These are phyloP conservation scores for Solanum bukasovii DNA, from an alignment of 257 asterid genomes.

Conservation along the genomic window DNA sequence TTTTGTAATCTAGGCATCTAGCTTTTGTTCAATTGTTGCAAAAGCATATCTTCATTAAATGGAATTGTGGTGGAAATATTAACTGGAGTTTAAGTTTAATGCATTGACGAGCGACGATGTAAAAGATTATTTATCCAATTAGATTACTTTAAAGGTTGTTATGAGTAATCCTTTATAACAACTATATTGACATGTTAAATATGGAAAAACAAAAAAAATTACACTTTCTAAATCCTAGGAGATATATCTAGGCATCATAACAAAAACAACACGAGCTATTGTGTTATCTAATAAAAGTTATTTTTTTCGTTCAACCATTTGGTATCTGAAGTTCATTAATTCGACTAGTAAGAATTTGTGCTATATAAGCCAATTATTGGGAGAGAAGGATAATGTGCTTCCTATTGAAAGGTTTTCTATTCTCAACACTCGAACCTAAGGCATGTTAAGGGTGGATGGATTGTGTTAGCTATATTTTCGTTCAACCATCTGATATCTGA, in stretches of 20 bases:
- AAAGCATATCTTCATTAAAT: neutral
- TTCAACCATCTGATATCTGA: neutral
- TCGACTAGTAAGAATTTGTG: neutral
- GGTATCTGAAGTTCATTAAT: neutral
- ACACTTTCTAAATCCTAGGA: neutral
- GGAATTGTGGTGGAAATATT: neutral
- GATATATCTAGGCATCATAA: neutral
- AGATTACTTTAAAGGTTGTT: too few species aligned
- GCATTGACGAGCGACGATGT: too few species aligned
- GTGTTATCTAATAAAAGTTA: neutral
- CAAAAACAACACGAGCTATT: neutral
- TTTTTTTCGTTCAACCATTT: neutral
- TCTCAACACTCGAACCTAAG: neutral
- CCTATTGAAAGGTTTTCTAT: neutral
- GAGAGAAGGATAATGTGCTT: neutral
- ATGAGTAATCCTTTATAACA: too few species aligned
- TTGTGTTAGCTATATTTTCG: too few species aligned
- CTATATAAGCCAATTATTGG: rapidly evolving
- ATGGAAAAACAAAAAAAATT: neutral
- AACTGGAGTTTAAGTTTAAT: neutral
- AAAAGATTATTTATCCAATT: too few species aligned
- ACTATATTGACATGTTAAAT: neutral
- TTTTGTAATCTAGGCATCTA: neutral
- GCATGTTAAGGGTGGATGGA: rapidly evolving
- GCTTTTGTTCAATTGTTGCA: too few species aligned